These are phyloP conservation scores for Fusarium staphyleae DNA, from an alignment of 2,329 filamentous ascomycete genomes.

Conservation along the genomic window DNA sequence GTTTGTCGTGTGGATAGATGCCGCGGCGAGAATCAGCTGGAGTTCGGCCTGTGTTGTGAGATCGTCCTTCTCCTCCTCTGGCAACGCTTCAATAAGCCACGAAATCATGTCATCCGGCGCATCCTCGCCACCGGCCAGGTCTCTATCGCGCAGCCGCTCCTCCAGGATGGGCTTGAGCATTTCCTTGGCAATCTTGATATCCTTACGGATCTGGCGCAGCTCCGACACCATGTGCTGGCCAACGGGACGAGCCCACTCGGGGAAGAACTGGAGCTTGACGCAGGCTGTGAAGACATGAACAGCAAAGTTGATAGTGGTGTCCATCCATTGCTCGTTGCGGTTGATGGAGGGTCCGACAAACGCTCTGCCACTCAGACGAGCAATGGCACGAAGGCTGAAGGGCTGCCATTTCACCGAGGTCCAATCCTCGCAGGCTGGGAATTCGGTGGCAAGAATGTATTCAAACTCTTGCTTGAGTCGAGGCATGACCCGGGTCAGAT, in stretches of 20 bases:
- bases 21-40: conserved; percentile 54
- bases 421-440: conserved; percentile 62
- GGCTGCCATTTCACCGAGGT: conserved; percentile 60
- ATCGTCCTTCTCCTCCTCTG: conserved; percentile 49
- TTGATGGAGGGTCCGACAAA: conserved; percentile 61
- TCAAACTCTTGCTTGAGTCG: conserved; percentile 57
- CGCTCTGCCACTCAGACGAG: conserved; percentile 60
- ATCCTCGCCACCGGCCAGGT: conserved; percentile 48
- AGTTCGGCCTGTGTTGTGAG: conserved; percentile 50
- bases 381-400: conserved; percentile 59
- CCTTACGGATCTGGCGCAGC: conserved; percentile 52
- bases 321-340: conserved; percentile 62
- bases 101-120: conserved; percentile 53
- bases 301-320: conserved; percentile 59
- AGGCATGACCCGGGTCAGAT: conserved; percentile 55
- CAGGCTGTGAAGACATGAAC: conserved; percentile 57
- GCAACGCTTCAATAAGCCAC: conserved; percentile 53
- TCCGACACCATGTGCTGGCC: conserved; percentile 57
- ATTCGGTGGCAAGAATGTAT: conserved; percentile 54
- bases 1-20: conserved; percentile 56
- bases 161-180: conserved; percentile 57
- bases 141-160: conserved; percentile 52
- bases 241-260: conserved; percentile 56
- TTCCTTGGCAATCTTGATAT: conserved; percentile 51
- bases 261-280: conserved; percentile 60